phyloP scores from a whole-genome alignment of 2,329 filamentous ascomycete species.

The Venturia effusa region DNA sequence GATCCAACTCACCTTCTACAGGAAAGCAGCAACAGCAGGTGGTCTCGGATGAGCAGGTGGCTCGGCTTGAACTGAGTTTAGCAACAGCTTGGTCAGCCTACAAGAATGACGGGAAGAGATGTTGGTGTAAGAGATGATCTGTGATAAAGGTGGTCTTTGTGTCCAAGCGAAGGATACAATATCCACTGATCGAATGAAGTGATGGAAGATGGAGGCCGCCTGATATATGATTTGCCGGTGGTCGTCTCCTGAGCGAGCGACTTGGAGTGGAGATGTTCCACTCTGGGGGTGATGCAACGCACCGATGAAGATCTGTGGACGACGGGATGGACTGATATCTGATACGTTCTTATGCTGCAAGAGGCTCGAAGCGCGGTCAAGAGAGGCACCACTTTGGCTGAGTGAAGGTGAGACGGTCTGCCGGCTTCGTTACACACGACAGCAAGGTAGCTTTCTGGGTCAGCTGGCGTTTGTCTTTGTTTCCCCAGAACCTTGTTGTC shows the following conservation, averaged over 20 bases:
- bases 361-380: constrained; percentile 5
- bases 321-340: constrained; percentile 1
- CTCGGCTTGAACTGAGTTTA: not conserved
- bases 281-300: not conserved
- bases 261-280: not conserved
- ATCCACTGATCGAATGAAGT: not conserved
- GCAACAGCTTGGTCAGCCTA: not conserved
- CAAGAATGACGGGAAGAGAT: constrained; percentile 3
- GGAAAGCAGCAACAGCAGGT: not conserved
- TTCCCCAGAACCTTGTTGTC: constrained; percentile 1
- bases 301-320: not conserved
- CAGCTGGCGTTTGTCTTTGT: constrained; percentile 9
- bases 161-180: not conserved
- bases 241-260: not conserved
- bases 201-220: constrained; percentile 5
- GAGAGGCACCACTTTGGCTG: constrained; percentile 1
- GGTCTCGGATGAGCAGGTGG: not conserved
- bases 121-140: constrained; percentile 3
- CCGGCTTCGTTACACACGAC: constrained; percentile 2
- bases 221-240: not conserved
- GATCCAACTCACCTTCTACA: not conserved
- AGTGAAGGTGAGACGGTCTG: constrained; percentile 6
- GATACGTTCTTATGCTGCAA: constrained; percentile 8
- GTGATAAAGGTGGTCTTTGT: constrained; percentile 1
- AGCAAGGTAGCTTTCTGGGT: not conserved